These are phyloP conservation scores for Eucalyptus cloeziana DNA, from an alignment of 345 rosid genomes.

Conservation along the genomic window DNA sequence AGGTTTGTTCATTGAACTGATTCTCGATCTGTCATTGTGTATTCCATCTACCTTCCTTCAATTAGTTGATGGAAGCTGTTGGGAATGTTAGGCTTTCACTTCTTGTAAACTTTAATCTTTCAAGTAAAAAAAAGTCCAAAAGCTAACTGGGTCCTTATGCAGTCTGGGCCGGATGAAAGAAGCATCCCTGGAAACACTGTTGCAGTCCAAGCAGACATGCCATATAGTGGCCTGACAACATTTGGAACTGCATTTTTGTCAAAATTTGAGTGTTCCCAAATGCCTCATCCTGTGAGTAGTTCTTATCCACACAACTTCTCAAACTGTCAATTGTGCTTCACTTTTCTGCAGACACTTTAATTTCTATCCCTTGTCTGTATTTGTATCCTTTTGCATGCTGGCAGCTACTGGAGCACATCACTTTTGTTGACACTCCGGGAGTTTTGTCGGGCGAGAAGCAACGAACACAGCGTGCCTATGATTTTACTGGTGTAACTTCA, in stretches of 20 bases:
- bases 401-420: conserved; percentile 86
- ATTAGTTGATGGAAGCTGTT: background rate
- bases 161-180: conserved; percentile 96
- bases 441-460: conserved; percentile 95
- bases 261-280: conserved; percentile 93
- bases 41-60: background rate
- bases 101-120: background rate
- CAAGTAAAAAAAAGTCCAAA: background rate
- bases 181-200: conserved; percentile 93
- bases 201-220: conserved; percentile 97
- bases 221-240: conserved; percentile 79
- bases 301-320: background rate
- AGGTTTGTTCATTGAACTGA: background rate
- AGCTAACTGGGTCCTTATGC: conserved; percentile 1
- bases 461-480: conserved; percentile 79
- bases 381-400: background rate
- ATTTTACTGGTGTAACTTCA: conserved; percentile 87
- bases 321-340: background rate
- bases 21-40: background rate
- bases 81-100: background rate
- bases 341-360: background rate
- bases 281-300: conserved; percentile 79
- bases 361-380: background rate
- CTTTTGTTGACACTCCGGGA: conserved; percentile 94
- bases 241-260: conserved; percentile 94